Evolutionary conservation across 495 filamentous ascomycete species (phyloP), one percentile per base, ranked within the genome.

Genomic region (Penicillium crystallinum): DNA sequence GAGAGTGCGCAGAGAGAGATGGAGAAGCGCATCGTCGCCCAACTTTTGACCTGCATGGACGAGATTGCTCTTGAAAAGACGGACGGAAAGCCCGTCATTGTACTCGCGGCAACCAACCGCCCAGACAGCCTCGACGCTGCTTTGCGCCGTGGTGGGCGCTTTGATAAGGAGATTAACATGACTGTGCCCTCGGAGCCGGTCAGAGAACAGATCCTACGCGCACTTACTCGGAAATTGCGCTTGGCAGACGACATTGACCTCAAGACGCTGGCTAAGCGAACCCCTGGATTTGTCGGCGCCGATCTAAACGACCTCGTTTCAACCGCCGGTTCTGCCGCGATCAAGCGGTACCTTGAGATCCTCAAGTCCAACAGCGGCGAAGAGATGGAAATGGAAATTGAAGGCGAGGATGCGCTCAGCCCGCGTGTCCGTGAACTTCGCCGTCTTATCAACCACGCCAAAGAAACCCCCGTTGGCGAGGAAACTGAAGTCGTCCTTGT

Each of bases 1-100:
- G 93, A 97, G 63, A 92, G 83, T 59, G 89, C 91, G n/a, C 91
- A 95, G 62, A 82, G 90, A 58, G 90, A 95, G 62, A 97, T 97
- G 92, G 92, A 97, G 69, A 91, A 91, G 69, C 74, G 92, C 40
- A 97, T 97, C 62, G 92, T 97, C 17, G 89, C 91, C 1, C 91
- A 97, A 68, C 81, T 97, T 56, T 75, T 96, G 52, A 92, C 89
- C 10, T 93, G 89, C 56, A 87, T 91, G 85, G 88, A 90, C 56
- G 84, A 91, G 43, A 78, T 96, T 47, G 87, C 88, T 29, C 75
- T 90, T 45, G 86, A 90, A 34, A 86, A 87, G 54, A 90, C 90
- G 8, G 84, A 82, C 19, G 88, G 89, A 15, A 95, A 93, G 71
- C 88, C 90, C 9, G 92, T 97, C 15, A 89, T 97, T 52, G 89